Evolutionary conservation across 2,329 filamentous ascomycete species (phyloP).

Genomic region (Harringtonia lauricola): DNA sequence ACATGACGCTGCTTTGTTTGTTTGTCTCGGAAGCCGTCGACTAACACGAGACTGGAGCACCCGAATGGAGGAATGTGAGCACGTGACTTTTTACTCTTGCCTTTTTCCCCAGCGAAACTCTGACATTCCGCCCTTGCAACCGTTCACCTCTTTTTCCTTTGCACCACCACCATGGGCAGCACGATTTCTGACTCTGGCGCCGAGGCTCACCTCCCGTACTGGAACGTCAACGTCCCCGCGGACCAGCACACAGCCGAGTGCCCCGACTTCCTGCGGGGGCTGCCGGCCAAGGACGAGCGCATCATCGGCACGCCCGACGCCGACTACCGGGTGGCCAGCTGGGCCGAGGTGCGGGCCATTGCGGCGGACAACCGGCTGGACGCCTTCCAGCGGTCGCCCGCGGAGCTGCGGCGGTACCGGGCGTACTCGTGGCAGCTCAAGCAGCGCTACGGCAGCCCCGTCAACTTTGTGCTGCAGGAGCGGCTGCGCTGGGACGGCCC

Average conservation of each 20-base stretch:
- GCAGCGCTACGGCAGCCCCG: conserved; percentile 61
- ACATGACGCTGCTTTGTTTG: too few relatives aligned
- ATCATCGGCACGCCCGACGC: conserved; percentile 63
- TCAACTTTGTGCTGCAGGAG: conserved; percentile 62
- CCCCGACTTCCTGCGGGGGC: conserved; percentile 55
- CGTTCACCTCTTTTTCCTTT: too few relatives aligned
- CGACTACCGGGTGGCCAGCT: conserved; percentile 51
- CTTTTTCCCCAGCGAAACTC: too few relatives aligned
- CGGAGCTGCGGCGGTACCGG: conserved; percentile 67
- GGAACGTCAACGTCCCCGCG: conserved; percentile 69
- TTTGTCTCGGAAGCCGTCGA: too few relatives aligned
- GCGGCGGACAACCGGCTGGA: conserved; percentile 58
- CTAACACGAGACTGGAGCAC: too few relatives aligned
- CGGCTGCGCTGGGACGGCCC: conserved; percentile 65
- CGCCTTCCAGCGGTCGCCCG: conserved; percentile 65
- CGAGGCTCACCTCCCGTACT: conserved; percentile 46
- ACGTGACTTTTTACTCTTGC: too few relatives aligned
- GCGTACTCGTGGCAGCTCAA: conserved; percentile 55
- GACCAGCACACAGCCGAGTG: conserved; percentile 53
- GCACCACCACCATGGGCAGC: background rate
- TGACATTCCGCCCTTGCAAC: too few relatives aligned
- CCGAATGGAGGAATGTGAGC: too few relatives aligned
- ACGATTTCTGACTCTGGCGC: too few relatives aligned
- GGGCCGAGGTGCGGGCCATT: conserved; percentile 57
- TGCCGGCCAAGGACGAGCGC: conserved; percentile 54